phyloP scores from a whole-genome alignment of 2,329 filamentous ascomycete genomes.

The Magnaporthales sp. region DNA sequence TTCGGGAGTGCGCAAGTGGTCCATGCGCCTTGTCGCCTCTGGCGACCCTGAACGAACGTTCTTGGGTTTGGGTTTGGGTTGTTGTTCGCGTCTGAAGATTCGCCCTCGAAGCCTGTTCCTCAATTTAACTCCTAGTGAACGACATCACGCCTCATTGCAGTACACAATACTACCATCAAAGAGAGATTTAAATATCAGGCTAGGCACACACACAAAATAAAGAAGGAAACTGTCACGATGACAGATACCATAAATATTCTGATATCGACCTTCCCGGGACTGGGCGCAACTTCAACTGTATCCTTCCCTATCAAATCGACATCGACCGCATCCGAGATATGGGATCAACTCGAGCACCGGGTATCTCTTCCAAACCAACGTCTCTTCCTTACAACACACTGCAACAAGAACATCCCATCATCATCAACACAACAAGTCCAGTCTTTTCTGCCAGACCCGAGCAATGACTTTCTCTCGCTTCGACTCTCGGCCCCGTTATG shows the following conservation, averaged over 20 bases:
- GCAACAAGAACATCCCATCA: slow-evolving; percentile 59
- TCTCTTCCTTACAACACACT: slow-evolving; percentile 74
- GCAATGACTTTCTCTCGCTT: slow-evolving; percentile 70
- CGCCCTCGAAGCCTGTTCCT: background rate
- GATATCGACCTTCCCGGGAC: slow-evolving; percentile 73
- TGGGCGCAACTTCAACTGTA: slow-evolving; percentile 74
- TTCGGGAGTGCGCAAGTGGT: background rate
- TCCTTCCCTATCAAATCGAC: slow-evolving; percentile 62
- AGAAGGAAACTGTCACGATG: background rate
- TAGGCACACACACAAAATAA: background rate
- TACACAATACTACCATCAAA: background rate
- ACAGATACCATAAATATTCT: slow-evolving; percentile 59
- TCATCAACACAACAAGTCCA: slow-evolving; percentile 47
- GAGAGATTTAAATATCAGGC: background rate
- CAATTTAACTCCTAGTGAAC: background rate
- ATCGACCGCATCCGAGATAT: slow-evolving; percentile 60
- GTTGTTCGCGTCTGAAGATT: background rate
- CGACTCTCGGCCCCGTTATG: slow-evolving; percentile 71
- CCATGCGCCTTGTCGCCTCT: background rate
- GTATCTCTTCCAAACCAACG: slow-evolving; percentile 49
- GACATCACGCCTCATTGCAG: background rate
- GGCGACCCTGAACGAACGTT: background rate
- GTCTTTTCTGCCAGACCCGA: slow-evolving; percentile 44
- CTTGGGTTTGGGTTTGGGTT: background rate
- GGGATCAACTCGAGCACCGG: slow-evolving; percentile 50